Percentiles rank a stretch among this genome's conserved stretches.
These are phyloP conservation scores for Ophiostoma pallidulum DNA, from an alignment of 2,329 filamentous ascomycete genomes.

Conservation along the genomic window DNA sequence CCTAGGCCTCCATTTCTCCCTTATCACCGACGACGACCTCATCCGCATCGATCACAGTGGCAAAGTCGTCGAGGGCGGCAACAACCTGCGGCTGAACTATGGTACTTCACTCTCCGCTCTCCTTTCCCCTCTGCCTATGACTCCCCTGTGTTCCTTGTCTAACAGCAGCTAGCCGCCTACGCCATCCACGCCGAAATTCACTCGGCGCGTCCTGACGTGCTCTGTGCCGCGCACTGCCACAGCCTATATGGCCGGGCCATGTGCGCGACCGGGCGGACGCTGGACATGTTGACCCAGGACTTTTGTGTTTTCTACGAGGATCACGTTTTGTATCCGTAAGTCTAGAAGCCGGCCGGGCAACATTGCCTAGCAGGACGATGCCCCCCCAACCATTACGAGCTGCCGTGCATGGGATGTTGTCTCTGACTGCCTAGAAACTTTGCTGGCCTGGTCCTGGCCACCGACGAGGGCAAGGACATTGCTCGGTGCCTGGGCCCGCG, in stretches of 20 bases:
- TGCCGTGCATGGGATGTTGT: background rate
- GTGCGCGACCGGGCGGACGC: constrained; percentile 46
- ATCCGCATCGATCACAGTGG: constrained; percentile 54
- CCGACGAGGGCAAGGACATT: constrained; percentile 32
- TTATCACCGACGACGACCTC: constrained; percentile 53
- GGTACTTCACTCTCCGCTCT: background rate
- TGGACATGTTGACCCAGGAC: constrained; percentile 58
- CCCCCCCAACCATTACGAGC: background rate
- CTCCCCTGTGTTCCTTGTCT: no score
- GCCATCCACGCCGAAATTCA: constrained; percentile 35
- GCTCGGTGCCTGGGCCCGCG: constrained; percentile 35
- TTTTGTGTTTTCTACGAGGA: constrained; percentile 50
- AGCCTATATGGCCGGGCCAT: constrained; percentile 46
- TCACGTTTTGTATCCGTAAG: constrained; percentile 28
- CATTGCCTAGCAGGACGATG: no score
- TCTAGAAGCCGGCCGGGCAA: no score
- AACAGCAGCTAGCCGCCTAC: constrained; percentile 12
- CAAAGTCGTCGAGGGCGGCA: constrained; percentile 49
- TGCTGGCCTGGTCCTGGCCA: constrained; percentile 37
- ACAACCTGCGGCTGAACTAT: constrained; percentile 12
- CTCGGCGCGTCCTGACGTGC: constrained; percentile 41
- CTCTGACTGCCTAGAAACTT: constrained; percentile 25
- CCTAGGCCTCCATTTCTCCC: constrained; percentile 50
- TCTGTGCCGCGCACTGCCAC: constrained; percentile 45
- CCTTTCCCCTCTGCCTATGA: no score